Percentiles rank a stretch among this genome's conserved stretches.
phyloP scores from a whole-genome alignment of 805 yeast genomes.

The Cyberlindnera sargentensis region DNA sequence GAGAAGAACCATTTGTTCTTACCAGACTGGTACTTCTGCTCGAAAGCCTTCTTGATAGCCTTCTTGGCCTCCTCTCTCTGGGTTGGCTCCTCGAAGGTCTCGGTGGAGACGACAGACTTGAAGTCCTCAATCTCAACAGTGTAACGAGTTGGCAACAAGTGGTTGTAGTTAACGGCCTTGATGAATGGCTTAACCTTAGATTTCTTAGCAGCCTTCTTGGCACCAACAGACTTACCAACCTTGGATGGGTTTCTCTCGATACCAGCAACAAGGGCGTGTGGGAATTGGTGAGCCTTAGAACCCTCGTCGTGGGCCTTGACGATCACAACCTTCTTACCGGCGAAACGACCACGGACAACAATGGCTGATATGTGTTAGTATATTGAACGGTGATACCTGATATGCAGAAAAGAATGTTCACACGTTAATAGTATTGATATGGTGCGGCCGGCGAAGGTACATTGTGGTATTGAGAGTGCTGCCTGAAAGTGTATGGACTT shows the following conservation, averaged over 20 bases:
- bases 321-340: constrained; percentile 99
- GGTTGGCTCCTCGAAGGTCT: constrained; percentile 94
- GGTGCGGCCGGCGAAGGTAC: too few relatives aligned
- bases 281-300: constrained; percentile 97
- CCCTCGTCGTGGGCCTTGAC: constrained; percentile 98
- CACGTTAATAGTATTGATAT: too few relatives aligned
- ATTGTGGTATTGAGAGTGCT: too few relatives aligned
- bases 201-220: constrained; percentile 95
- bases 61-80: constrained; percentile 99
- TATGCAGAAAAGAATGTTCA: too few relatives aligned
- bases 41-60: constrained; percentile 97
- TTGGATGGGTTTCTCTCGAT: constrained; percentile 97
- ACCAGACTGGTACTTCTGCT: constrained; percentile 99
- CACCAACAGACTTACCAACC: constrained; percentile 92
- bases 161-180: constrained; percentile 99
- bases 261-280: constrained; percentile 99
- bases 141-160: constrained; percentile 99
- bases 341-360: constrained; percentile 99
- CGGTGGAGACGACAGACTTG: constrained; percentile 87
- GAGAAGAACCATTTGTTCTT: constrained; percentile 99
- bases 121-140: constrained; percentile 93
- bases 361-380: constrained; percentile 41
- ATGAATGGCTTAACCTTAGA: constrained; percentile 98
- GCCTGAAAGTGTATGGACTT: too few relatives aligned
- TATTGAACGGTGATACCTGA: not conserved